Conservation (phyloP, 1,284 basidiomycete species). For the Boletus hoseneyae region DNA sequence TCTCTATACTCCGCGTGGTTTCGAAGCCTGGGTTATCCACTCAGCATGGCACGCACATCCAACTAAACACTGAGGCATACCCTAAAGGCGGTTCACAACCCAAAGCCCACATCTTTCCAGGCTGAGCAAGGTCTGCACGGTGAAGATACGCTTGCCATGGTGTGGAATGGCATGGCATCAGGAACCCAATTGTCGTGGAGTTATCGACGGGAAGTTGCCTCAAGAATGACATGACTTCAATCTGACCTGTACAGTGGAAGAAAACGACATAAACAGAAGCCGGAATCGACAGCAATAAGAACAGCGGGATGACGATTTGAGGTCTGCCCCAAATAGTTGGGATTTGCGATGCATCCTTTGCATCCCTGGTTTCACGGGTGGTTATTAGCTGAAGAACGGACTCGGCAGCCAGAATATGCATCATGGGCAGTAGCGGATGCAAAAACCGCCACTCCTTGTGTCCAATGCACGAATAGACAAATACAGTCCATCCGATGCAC, state of each 20-base stretch:
- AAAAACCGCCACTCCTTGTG: constrained; percentile 99
- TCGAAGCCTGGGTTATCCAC: constrained; percentile 41
- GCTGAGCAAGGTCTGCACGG: constrained; percentile 50
- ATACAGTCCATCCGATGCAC: constrained; percentile 62
- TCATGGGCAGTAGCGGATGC: constrained; percentile 86
- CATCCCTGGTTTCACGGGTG: neutral
- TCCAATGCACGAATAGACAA: constrained; percentile 72
- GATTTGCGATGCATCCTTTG: constrained; percentile 12
- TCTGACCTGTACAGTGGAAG: constrained; percentile 77
- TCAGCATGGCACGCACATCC: constrained; percentile 5
- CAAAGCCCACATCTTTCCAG: constrained; percentile 71
- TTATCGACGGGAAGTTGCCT: constrained; percentile 47
- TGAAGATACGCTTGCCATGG: constrained; percentile 94
- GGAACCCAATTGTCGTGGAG: constrained; percentile 68
- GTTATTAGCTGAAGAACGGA: constrained; percentile 55
- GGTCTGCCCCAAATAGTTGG: constrained; percentile 4
- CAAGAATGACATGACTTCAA: constrained; percentile 67
- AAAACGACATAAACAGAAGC: constrained; percentile 65
- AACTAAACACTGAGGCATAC: constrained; percentile 41
- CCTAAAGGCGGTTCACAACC: constrained; percentile 88
- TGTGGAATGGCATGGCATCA: constrained; percentile 99
- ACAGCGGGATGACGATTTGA: constrained; percentile 30
- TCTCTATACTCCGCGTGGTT: constrained; percentile 62
- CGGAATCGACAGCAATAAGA: constrained; percentile 56
- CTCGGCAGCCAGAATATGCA: constrained; percentile 78